A percentile compares a stretch with the other conserved stretches of the same genome.
Evolutionary conservation across 768 basidiomycete species (phyloP).

Genomic region (Russula sp.): DNA sequence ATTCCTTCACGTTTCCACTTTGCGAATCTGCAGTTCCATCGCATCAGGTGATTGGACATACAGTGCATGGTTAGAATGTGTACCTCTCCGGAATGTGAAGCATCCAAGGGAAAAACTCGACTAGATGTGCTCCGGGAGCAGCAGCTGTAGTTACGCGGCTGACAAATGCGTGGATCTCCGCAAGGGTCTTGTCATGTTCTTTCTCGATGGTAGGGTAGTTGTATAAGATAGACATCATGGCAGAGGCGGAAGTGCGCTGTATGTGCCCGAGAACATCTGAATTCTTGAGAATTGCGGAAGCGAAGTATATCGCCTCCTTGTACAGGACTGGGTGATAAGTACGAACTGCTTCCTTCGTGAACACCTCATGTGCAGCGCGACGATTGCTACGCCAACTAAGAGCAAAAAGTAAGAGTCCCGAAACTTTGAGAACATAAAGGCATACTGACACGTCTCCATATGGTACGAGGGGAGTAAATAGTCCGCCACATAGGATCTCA

Average conservation of each 20-base stretch:
- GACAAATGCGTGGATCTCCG: neutral
- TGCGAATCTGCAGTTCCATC: neutral
- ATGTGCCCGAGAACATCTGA: neutral
- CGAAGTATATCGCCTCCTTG: slow-evolving; percentile 4
- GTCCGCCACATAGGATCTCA: slow-evolving; percentile 30
- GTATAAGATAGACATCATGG: slow-evolving; percentile 3
- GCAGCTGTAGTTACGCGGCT: neutral
- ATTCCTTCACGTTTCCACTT: slow-evolving; percentile 10
- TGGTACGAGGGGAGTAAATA: slow-evolving; percentile 24
- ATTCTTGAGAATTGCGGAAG: neutral
- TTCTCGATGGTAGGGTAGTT: slow-evolving; percentile 7
- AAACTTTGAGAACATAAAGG: neutral
- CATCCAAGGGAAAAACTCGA: slow-evolving; percentile 23
- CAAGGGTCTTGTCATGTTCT: slow-evolving; percentile 1
- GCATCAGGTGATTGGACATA: neutral
- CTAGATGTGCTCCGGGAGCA: slow-evolving; percentile 18
- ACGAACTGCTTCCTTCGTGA: neutral
- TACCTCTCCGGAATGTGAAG: neutral
- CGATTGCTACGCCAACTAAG: slow-evolving; percentile 12
- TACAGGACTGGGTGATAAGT: neutral
- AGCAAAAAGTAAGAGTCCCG: neutral
- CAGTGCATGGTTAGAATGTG: no score
- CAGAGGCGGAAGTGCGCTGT: neutral
- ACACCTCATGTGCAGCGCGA: slow-evolving; percentile 7
- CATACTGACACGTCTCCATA: slow-evolving; percentile 23